Conservation (phyloP, 352 stramenopile genomes). For the Pythium plurisporium region DNA sequence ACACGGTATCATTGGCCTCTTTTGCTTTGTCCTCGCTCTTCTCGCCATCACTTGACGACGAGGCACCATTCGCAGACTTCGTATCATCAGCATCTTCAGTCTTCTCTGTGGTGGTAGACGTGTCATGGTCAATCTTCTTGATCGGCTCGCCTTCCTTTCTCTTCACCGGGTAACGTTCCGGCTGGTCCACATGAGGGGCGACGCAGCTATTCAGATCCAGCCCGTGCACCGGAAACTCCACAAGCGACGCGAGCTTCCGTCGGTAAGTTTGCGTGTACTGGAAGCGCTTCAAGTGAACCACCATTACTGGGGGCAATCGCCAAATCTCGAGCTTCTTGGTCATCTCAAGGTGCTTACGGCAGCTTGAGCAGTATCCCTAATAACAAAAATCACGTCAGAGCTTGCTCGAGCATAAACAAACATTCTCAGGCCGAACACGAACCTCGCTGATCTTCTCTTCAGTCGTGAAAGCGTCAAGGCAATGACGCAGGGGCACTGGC, state of each 20-base stretch:
- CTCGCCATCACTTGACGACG: slow-evolving; percentile 4
- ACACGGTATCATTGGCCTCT: slow-evolving; percentile 4
- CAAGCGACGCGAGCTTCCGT: slow-evolving; percentile 85
- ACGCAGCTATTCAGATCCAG: slow-evolving; percentile 93
- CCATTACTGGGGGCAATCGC: slow-evolving; percentile 95
- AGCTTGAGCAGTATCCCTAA: slow-evolving; percentile 95
- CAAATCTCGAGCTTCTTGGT: slow-evolving; percentile 99
- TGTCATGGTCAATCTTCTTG: slow-evolving; percentile 8
- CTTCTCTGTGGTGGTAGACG: slow-evolving; percentile 9
- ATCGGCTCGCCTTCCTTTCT: slow-evolving; percentile 16
- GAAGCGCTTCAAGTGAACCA: slow-evolving; percentile 99
- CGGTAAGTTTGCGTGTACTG: slow-evolving; percentile 94
- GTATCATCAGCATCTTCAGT: slow-evolving; percentile 2
- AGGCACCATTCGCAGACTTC: background rate
- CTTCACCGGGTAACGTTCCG: slow-evolving; percentile 78
- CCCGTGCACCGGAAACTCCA: slow-evolving; percentile 94
- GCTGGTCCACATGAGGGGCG: slow-evolving; percentile 72
- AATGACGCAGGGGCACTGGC: slow-evolving; percentile 76
- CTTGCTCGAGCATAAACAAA: background rate
- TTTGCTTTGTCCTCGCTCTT: slow-evolving; percentile 4
- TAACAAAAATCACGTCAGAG: background rate
- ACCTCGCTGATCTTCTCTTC: slow-evolving; percentile 85
- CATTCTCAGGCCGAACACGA: background rate
- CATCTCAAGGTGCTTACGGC: slow-evolving; percentile 92
- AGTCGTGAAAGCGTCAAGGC: slow-evolving; percentile 78